Percentiles rank a stretch among this genome's conserved stretches.
These are phyloP conservation scores for Lentinula edodes DNA, from an alignment of 768 basidiomycete genomes.

Conservation along the genomic window DNA sequence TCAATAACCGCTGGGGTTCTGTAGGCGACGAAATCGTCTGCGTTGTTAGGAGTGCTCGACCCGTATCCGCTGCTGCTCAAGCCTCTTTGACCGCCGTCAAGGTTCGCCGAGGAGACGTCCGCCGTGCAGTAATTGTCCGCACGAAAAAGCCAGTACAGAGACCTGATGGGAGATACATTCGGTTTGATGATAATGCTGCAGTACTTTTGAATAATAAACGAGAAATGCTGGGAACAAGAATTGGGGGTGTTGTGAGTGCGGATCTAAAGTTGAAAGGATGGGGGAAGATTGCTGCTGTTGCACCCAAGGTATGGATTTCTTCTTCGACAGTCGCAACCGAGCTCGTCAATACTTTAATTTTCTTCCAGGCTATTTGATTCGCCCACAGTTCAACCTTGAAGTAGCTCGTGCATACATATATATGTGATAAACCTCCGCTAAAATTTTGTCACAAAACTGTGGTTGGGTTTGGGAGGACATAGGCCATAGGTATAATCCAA, in stretches of 20 bases:
- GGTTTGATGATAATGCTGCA: constrained; percentile 96
- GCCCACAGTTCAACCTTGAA: not conserved
- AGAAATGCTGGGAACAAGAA: constrained; percentile 93
- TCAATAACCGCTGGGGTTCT: constrained; percentile 89
- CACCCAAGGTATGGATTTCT: constrained; percentile 63
- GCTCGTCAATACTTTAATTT: not conserved
- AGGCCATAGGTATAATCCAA: too few relatives aligned
- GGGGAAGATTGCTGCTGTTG: constrained; percentile 90
- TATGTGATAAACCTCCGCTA: too few relatives aligned
- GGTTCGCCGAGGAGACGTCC: constrained; percentile 88
- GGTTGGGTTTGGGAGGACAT: too few relatives aligned
- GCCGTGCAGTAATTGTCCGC: constrained; percentile 93
- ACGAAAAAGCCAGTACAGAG: constrained; percentile 82
- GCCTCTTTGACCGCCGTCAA: constrained; percentile 78
- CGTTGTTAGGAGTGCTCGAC: constrained; percentile 88
- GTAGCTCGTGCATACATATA: not conserved
- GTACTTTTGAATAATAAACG: constrained; percentile 93
- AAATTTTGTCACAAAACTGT: too few relatives aligned
- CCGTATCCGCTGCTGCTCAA: constrained; percentile 61
- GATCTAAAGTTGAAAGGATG: constrained; percentile 89
- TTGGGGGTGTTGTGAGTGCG: constrained; percentile 89
- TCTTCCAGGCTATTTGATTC: not conserved
- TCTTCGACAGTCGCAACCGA: not conserved
- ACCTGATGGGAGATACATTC: constrained; percentile 81
- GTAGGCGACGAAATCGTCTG: constrained; percentile 96